A percentile compares a stretch with the other conserved stretches of the same genome.
Conservation (phyloP, 164 flowering plant genomes). For the Buxus sempervirens region DNA sequence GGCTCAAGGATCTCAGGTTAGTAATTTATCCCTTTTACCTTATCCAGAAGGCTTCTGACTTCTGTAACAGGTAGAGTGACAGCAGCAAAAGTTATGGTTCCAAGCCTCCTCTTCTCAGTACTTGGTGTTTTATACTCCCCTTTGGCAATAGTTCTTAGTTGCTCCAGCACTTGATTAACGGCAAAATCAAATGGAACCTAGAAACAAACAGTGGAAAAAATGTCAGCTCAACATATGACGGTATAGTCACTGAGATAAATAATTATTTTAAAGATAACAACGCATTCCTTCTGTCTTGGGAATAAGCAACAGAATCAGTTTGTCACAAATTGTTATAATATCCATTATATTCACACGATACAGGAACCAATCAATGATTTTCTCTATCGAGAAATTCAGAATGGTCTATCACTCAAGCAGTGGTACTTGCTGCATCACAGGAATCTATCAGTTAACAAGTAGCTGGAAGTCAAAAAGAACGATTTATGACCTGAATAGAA, state of each 20-base stretch:
- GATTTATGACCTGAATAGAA: constrained; percentile 64
- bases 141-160: constrained; percentile 55
- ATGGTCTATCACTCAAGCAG: not conserved
- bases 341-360: too few relatives aligned
- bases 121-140: constrained; percentile 57
- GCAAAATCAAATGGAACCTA: constrained; percentile 90
- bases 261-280: not conserved
- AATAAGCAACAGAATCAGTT: not conserved
- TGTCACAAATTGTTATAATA: not conserved
- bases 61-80: constrained; percentile 66
- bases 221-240: too few relatives aligned
- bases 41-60: constrained; percentile 38
- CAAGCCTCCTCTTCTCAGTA: constrained; percentile 64
- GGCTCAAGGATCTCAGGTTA: not conserved
- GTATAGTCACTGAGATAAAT: not conserved
- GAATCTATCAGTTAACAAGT: not conserved
- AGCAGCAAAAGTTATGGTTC: constrained; percentile 80
- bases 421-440: not conserved
- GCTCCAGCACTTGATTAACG: constrained; percentile 65
- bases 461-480: not conserved
- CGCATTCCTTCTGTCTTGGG: not conserved
- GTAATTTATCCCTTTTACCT: constrained; percentile 32
- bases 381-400: not conserved
- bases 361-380: too few relatives aligned
- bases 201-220: not conserved